phyloP scores from a whole-genome alignment of 2,329 filamentous ascomycete species.

The Knoxdaviesia proteae region DNA sequence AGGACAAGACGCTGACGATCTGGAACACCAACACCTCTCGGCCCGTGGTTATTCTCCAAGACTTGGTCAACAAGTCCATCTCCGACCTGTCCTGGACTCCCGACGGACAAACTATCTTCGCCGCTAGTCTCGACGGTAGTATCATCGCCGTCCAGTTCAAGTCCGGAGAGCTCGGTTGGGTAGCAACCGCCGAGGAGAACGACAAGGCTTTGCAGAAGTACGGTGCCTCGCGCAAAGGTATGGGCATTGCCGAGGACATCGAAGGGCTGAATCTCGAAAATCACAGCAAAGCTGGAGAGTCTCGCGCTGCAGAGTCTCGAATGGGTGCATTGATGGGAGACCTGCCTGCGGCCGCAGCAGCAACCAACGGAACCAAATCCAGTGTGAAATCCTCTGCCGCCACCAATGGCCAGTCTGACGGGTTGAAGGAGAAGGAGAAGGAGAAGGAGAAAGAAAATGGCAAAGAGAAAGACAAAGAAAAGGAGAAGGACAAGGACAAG shows the following conservation, averaged over 20 bases:
- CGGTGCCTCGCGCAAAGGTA: conserved; percentile 67
- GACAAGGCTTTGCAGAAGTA: conserved; percentile 86
- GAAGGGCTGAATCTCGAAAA: conserved; percentile 76
- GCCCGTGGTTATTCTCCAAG: conserved; percentile 75
- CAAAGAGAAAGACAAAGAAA: conserved; percentile 12
- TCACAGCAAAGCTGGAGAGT: conserved; percentile 75
- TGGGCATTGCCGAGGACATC: conserved; percentile 81
- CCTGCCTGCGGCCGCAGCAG: conserved; percentile 33
- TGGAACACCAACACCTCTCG: conserved; percentile 95
- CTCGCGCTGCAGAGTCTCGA: conserved; percentile 72
- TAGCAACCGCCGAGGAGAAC: conserved; percentile 70
- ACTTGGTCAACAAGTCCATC: conserved; percentile 76
- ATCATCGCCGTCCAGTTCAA: conserved; percentile 70
- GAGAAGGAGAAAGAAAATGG: conserved; percentile 10
- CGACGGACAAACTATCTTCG: conserved; percentile 69
- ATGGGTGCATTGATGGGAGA: conserved; percentile 99
- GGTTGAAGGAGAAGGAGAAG: conserved; percentile 12
- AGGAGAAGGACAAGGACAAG: conserved; percentile 12
- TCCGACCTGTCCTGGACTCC: conserved; percentile 89
- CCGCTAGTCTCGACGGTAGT: conserved; percentile 73
- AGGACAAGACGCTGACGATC: conserved; percentile 87
- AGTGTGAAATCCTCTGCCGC: conserved; percentile 12
- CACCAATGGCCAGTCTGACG: conserved; percentile 17
- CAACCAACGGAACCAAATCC: conserved; percentile 30
- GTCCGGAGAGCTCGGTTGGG: conserved; percentile 72